These are phyloP conservation scores for Rubia tinctorum DNA, from an alignment of 305 asterid genomes.

Conservation along the genomic window DNA sequence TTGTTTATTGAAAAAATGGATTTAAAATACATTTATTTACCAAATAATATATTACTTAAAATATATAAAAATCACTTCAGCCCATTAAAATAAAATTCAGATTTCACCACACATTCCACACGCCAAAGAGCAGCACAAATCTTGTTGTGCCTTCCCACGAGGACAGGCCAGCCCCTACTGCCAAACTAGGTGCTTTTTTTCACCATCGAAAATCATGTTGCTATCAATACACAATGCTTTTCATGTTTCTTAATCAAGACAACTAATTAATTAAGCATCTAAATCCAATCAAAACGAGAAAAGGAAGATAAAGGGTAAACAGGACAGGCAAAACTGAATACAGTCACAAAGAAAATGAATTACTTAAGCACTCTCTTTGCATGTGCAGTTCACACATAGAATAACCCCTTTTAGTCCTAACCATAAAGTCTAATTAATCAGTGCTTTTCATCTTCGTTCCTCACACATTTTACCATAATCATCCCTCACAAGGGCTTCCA, in stretches of 20 bases:
- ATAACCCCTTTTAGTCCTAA: slow-evolving; percentile 17
- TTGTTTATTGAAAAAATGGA: too few relatives aligned
- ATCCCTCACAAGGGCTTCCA: slow-evolving; percentile 64
- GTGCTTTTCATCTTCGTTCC: not conserved
- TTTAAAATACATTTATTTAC: too few relatives aligned
- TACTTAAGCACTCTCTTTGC: slow-evolving; percentile 65
- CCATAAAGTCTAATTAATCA: slow-evolving; percentile 21
- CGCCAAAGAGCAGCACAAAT: slow-evolving; percentile 56
- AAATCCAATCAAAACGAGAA: not conserved
- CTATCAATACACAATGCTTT: too few relatives aligned
- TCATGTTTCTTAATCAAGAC: not conserved
- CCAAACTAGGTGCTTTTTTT: too few relatives aligned
- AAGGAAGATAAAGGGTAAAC: not conserved
- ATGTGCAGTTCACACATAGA: slow-evolving; percentile 53
- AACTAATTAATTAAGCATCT: not conserved
- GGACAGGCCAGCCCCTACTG: slow-evolving; percentile 25
- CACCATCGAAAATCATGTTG: too few relatives aligned
- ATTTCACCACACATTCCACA: slow-evolving; percentile 33
- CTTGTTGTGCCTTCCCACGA: slow-evolving; percentile 71
- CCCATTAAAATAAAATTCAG: slow-evolving; percentile 21
- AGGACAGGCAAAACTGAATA: not conserved
- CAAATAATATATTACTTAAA: too few relatives aligned
- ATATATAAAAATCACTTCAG: slow-evolving; percentile 5
- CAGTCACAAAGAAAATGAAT: slow-evolving; percentile 1
- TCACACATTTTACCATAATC: slow-evolving; percentile 18